These are phyloP conservation scores for Echinochloa phyllopogon DNA, from an alignment of 176 grass and related monocot genomes.

Conservation along the genomic window DNA sequence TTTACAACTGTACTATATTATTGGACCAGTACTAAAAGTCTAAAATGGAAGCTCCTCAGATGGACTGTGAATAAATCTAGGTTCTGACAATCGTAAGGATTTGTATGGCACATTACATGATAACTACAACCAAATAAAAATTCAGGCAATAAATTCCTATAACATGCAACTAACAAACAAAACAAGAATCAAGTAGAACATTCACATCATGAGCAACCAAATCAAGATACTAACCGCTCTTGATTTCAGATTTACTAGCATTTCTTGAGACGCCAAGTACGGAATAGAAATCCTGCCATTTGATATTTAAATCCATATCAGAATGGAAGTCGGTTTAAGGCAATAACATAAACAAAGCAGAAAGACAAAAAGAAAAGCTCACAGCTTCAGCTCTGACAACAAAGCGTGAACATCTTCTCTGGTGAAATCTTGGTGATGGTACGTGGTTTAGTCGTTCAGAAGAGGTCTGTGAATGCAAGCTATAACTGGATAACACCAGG, in stretches of 20 bases:
- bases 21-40: constrained; percentile 15
- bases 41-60: neutral
- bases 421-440: constrained; percentile 45
- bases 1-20: neutral
- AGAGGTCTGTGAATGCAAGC: constrained; percentile 43
- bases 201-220: neutral
- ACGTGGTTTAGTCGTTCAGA: constrained; percentile 53
- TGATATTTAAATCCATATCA: constrained; percentile 43
- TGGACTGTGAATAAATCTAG: neutral
- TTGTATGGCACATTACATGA: constrained; percentile 17
- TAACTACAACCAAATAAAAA: constrained; percentile 16
- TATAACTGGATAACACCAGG: constrained; percentile 55
- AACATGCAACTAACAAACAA: neutral
- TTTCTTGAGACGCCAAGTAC: constrained; percentile 93
- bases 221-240: constrained; percentile 70
- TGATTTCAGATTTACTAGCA: constrained; percentile 99
- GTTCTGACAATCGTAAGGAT: neutral
- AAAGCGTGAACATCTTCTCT: constrained; percentile 66
- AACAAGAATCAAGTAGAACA: constrained; percentile 2
- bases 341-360: neutral
- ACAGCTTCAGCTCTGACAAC: constrained; percentile 89
- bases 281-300: constrained; percentile 92
- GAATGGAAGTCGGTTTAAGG: constrained; percentile 18
- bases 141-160: neutral
- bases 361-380: constrained; percentile 47